phyloP scores from a whole-genome alignment of 352 stramenopile genomes.

The Phytophthora megakarya region DNA sequence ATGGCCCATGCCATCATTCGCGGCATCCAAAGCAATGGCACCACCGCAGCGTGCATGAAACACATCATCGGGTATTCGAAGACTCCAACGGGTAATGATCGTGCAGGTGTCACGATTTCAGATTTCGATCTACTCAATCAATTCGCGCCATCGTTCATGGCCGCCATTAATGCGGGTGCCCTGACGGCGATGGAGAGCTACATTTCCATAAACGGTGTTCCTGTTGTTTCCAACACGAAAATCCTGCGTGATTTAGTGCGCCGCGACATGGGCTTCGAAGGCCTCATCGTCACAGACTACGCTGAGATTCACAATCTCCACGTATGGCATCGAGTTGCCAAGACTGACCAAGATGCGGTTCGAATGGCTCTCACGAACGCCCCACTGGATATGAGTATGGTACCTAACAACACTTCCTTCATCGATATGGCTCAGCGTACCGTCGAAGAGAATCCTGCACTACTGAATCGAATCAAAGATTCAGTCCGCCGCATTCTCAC shows the following conservation, averaged over 20 bases:
- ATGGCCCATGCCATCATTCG: constrained; percentile 82
- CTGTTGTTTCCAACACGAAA: constrained; percentile 84
- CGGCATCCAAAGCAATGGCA: constrained; percentile 78
- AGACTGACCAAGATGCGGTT: constrained; percentile 60
- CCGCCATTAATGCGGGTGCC: constrained; percentile 76
- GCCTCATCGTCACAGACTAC: constrained; percentile 93
- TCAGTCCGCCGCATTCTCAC: constrained; percentile 70
- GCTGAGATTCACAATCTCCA: constrained; percentile 91
- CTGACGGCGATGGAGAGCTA: constrained; percentile 95
- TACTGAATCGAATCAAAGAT: constrained; percentile 53
- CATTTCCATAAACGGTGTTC: constrained; percentile 92
- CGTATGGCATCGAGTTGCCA: constrained; percentile 60
- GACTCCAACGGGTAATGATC: constrained; percentile 82
- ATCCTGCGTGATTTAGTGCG: constrained; percentile 86
- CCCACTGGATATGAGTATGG: constrained; percentile 93
- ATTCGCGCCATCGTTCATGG: constrained; percentile 86
- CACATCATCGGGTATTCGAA: constrained; percentile 91
- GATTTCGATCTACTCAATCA: constrained; percentile 86
- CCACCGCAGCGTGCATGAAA: constrained; percentile 88
- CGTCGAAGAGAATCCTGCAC: constrained; percentile 39
- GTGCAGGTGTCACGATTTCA: constrained; percentile 68
- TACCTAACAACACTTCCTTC: constrained; percentile 55
- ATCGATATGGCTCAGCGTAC: constrained; percentile 54
- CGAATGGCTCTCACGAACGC: constrained; percentile 73
- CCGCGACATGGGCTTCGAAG: constrained; percentile 85